Evolutionary conservation across 805 yeast species (phyloP).

Genomic region (Wickerhamiella sorbophila): DNA sequence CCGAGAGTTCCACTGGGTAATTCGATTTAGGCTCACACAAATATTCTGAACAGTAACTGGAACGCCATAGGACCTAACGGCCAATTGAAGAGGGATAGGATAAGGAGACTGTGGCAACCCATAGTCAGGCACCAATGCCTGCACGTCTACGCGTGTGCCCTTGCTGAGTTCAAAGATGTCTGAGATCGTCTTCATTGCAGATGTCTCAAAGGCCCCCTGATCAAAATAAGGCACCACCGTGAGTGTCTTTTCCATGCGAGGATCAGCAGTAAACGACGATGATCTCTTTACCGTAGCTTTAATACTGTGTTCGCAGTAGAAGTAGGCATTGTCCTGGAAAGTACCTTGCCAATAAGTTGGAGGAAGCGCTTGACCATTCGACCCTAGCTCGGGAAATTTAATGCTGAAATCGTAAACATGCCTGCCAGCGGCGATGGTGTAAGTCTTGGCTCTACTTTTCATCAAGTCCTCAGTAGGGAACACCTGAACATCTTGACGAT

Average conservation of each 20-base stretch:
- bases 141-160: not conserved
- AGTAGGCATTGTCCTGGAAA: too few relatives aligned
- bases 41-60: not conserved
- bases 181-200: not conserved
- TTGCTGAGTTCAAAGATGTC: not conserved
- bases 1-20: not conserved
- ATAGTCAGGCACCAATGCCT: not conserved
- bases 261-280: slow-evolving; percentile 1
- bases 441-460: not conserved
- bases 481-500: slow-evolving; percentile 2
- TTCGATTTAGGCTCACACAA: not conserved
- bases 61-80: not conserved
- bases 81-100: not conserved
- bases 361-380: slow-evolving; percentile 1
- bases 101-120: not conserved
- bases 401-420: slow-evolving; percentile 7
- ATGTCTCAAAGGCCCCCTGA: not conserved
- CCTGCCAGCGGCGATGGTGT: slow-evolving; percentile 5
- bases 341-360: not conserved
- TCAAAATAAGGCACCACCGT: not conserved
- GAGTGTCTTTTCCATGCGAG: slow-evolving; percentile 4
- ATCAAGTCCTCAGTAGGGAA: slow-evolving; percentile 5
- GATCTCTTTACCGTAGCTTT: slow-evolving; percentile 5
- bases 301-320: slow-evolving; percentile 1
- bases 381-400: slow-evolving; percentile 3